phyloP scores from a whole-genome alignment of 495 filamentous ascomycete genomes.

The Lindgomyces ingoldianus region DNA sequence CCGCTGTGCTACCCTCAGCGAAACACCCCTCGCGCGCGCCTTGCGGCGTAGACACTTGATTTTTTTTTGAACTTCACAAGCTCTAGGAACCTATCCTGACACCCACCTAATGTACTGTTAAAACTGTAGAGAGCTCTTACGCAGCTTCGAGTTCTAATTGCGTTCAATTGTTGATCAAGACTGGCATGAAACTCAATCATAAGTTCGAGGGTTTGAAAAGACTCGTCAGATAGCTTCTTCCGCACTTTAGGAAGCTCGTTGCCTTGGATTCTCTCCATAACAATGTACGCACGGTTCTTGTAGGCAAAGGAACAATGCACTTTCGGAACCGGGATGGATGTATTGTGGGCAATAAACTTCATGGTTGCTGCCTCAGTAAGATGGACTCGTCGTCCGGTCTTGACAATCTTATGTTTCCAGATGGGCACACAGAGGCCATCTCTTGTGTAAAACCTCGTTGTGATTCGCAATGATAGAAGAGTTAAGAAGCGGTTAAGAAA shows the following conservation, averaged over 20 bases:
- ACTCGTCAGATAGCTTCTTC: slow-evolving; percentile 43
- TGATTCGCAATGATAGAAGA: slow-evolving; percentile 8
- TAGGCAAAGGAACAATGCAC: background rate
- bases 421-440: slow-evolving; percentile 12
- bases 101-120: no score
- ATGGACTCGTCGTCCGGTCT: slow-evolving; percentile 26
- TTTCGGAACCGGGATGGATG: background rate
- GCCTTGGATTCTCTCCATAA: background rate
- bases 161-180: no score
- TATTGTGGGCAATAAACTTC: background rate
- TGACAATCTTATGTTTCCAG: slow-evolving; percentile 15
- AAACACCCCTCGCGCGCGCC: no score
- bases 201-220: no score
- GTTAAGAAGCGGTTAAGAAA: slow-evolving; percentile 16
- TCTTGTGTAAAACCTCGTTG: background rate
- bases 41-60: no score
- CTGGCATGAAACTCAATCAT: no score
- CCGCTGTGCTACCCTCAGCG: no score
- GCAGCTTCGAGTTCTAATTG: no score
- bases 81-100: no score
- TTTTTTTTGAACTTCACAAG: no score
- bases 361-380: background rate
- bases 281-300: background rate
- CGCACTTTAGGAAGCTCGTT: slow-evolving; percentile 34
- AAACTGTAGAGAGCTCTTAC: no score